These are phyloP conservation scores for Penicillium pancosmium DNA, from an alignment of 495 filamentous ascomycete genomes.

Conservation along the genomic window DNA sequence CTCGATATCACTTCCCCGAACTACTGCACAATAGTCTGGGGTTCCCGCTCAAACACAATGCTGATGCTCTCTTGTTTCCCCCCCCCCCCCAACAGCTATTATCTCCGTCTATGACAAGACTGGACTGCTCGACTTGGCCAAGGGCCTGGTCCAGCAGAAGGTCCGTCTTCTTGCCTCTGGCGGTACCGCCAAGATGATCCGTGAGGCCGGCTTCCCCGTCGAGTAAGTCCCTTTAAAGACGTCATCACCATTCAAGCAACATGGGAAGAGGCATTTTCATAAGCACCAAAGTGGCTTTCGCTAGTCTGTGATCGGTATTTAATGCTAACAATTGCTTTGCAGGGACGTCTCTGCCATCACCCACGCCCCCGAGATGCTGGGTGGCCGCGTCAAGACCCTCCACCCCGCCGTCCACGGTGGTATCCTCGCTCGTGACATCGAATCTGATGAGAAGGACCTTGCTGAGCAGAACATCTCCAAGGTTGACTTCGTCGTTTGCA, in stretches of 20 bases:
- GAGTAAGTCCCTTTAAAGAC: conserved; percentile 60
- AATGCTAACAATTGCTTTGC: conserved; percentile 20
- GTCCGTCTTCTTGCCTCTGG: conserved; percentile 92
- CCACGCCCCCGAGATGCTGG: conserved; percentile 97
- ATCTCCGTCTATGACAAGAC: conserved; percentile 99
- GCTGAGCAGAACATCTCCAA: conserved; percentile 96
- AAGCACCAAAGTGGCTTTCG: not conserved
- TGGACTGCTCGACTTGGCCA: conserved; percentile 91
- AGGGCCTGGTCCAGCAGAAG: conserved; percentile 87
- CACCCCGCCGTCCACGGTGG: conserved; percentile 93
- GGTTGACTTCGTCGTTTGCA: conserved; percentile 98
- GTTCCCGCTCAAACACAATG: not conserved
- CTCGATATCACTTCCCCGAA: conserved; percentile 23
- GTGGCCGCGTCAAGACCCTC: conserved; percentile 94
- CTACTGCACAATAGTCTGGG: conserved; percentile 21
- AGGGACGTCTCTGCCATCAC: conserved; percentile 98
- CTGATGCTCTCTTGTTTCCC: conserved; percentile 21
- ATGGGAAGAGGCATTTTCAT: not conserved
- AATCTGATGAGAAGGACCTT: conserved; percentile 93
- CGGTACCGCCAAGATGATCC: conserved; percentile 90
- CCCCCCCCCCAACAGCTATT: conserved; percentile 67
- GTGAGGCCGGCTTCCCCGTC: conserved; percentile 91
- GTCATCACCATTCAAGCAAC: not conserved
- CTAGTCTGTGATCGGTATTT: not conserved
- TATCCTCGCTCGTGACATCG: conserved; percentile 90